These are phyloP conservation scores for Delphinella strobiligena DNA, from an alignment of 2,329 filamentous ascomycete species.

Conservation along the genomic window DNA sequence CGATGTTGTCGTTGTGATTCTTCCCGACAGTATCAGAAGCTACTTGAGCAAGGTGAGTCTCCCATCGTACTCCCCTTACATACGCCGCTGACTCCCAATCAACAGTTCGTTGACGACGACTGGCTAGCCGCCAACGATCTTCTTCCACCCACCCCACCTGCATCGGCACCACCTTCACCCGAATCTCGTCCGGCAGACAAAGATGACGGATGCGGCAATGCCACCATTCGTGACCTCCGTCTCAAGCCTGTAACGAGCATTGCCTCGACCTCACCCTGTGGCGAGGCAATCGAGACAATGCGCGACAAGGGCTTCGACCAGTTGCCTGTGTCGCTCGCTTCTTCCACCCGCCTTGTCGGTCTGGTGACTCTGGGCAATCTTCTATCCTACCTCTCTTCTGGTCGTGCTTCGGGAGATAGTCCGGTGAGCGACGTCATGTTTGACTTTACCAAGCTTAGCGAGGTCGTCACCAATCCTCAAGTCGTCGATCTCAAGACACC, in stretches of 20 bases:
- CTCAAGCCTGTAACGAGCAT: constrained; percentile 91
- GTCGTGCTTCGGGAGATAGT: constrained; percentile 61
- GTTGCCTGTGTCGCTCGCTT: constrained; percentile 66
- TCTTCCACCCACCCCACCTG: constrained; percentile 49
- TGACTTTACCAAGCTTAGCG: constrained; percentile 75
- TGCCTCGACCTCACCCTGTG: constrained; percentile 55
- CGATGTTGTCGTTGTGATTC: constrained; percentile 78
- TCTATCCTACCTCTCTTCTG: constrained; percentile 76
- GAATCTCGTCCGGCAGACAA: constrained; percentile 20
- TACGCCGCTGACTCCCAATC: not conserved
- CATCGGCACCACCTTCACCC: constrained; percentile 22
- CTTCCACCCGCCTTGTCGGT: constrained; percentile 62
- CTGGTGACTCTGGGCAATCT: constrained; percentile 92
- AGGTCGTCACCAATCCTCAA: constrained; percentile 81
- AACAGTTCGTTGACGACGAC: constrained; percentile 84
- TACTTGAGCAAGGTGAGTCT: constrained; percentile 70
- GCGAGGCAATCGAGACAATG: constrained; percentile 93
- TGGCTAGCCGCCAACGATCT: constrained; percentile 97
- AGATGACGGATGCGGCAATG: constrained; percentile 61
- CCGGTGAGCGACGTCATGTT: constrained; percentile 90
- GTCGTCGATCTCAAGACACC: constrained; percentile 39
- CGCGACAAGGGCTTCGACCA: constrained; percentile 97
- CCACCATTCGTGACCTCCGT: constrained; percentile 70
- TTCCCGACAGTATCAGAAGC: constrained; percentile 93
- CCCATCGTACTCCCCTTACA: not conserved